Evolutionary conservation across 75 land plant genomes (phyloP), one percentile per base, ranked within the genome.

Genomic region (Isoetes taiwanensis): DNA sequence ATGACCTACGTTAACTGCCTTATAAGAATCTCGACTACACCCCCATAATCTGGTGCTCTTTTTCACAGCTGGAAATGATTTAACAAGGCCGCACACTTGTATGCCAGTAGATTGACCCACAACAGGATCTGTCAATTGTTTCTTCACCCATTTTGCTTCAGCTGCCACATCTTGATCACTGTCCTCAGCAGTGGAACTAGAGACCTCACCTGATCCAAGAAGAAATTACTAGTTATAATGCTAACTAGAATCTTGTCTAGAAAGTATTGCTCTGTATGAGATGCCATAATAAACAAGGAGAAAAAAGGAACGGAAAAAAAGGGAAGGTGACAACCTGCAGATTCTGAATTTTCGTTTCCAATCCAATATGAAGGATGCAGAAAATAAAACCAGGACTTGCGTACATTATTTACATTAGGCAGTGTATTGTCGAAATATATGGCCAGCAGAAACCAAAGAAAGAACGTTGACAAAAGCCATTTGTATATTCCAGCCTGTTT

Each of bases 101-200:
- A 88, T 89, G 33, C 95, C 96, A 52, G 84, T 68, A 73, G 43
- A 60, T 60, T 74, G 62, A 61, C 78, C 82, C 35, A 43, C 26
- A 6, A 46, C 50, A 41, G n/a, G n/a, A n/a, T n/a, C n/a, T n/a
- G n/a, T n/a, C n/a, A n/a, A n/a, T n/a, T n/a, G n/a, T n/a, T n/a
- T n/a, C n/a, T n/a, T n/a, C n/a, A 93, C 98, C 5, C 50, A 34
- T 39, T 60, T 59, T 65, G 84, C 90, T 64, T 93, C 98, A 59
- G 76, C 78, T 43, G 71, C 68, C n/a, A 93, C 98, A 74, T 93
- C 98, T 65, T 83, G 80, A 72, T 93, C 98, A 64, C 74, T 73
- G 23, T n/a, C 24, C 28, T 72, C 77, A 48, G 58, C 57, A 23
- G 54, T 55, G 66, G 87, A 86, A 63, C 78, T 80, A 54, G 80